Conservation (phyloP, 163 green algal species). For the Scenedesmus sp. region DNA sequence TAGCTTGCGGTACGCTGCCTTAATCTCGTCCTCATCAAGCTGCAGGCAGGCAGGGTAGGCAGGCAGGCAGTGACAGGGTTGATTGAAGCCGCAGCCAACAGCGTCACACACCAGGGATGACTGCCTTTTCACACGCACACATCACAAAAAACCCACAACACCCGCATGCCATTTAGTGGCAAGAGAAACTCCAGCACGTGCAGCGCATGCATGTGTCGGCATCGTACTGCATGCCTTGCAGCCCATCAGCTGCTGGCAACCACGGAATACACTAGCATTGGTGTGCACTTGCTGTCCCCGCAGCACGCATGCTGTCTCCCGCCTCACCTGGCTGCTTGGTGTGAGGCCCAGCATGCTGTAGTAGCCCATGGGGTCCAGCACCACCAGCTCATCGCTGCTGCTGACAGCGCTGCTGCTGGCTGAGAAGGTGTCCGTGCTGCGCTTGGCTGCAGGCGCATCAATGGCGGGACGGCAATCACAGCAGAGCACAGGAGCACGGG, state of each 20-base stretch:
- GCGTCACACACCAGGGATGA: too few species aligned
- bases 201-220: too few species aligned
- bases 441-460: not conserved
- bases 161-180: too few species aligned
- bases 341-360: conserved; percentile 37
- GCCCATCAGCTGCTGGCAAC: too few species aligned
- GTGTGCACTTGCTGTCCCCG: not conserved
- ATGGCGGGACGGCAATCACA: not conserved
- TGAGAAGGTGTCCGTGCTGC: not conserved
- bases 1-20: conserved; percentile 40
- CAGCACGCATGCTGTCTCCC: not conserved
- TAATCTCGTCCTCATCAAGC: conserved; percentile 32
- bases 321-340: not conserved
- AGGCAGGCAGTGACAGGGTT: not conserved
- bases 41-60: not conserved
- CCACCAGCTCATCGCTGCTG: not conserved
- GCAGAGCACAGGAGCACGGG: not conserved
- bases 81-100: too few species aligned
- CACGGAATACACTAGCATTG: too few species aligned
- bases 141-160: too few species aligned
- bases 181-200: too few species aligned
- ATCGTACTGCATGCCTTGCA: too few species aligned
- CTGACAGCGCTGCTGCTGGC: not conserved
- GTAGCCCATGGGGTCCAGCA: conserved; percentile 48
- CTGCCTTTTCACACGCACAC: too few species aligned